These are phyloP conservation scores for Sarcomyxa edulis DNA, from an alignment of 768 basidiomycete species.

Conservation along the genomic window DNA sequence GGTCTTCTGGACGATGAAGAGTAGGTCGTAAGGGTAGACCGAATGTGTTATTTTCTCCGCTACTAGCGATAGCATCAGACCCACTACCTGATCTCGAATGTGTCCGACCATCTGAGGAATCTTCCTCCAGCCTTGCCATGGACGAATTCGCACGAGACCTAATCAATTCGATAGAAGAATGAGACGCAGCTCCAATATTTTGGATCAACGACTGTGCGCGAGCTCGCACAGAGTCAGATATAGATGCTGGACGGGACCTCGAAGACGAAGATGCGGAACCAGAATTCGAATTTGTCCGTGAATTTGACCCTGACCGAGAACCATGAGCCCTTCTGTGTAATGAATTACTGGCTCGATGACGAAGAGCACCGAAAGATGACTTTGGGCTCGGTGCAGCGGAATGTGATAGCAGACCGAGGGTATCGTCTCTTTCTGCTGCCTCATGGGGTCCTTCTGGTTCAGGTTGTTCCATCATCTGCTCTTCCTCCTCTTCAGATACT, in stretches of 20 bases:
- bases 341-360: constrained; percentile 30
- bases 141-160: constrained; percentile 61
- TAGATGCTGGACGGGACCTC: constrained; percentile 40
- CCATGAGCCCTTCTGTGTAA: constrained; percentile 26
- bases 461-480: constrained; percentile 34
- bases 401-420: constrained; percentile 46
- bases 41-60: constrained; percentile 63
- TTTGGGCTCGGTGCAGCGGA: constrained; percentile 39
- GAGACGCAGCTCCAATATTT: constrained; percentile 53
- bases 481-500: constrained; percentile 19
- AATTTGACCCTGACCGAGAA: constrained; percentile 24
- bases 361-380: constrained; percentile 37
- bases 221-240: constrained; percentile 46
- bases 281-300: constrained; percentile 25
- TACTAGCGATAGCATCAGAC: constrained; percentile 15
- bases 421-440: constrained; percentile 59
- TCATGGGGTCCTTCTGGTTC: constrained; percentile 51
- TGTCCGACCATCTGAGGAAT: constrained; percentile 26
- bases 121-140: constrained; percentile 64
- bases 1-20: constrained; percentile 21
- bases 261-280: constrained; percentile 32
- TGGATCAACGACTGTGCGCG: constrained; percentile 66
- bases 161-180: constrained; percentile 51
- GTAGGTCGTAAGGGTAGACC: constrained; percentile 50
- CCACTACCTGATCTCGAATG: constrained; percentile 20